Base-by-base conservation (phyloP, 2,329 filamentous ascomycete genomes). In the Nannizzia gypsea region DNA sequence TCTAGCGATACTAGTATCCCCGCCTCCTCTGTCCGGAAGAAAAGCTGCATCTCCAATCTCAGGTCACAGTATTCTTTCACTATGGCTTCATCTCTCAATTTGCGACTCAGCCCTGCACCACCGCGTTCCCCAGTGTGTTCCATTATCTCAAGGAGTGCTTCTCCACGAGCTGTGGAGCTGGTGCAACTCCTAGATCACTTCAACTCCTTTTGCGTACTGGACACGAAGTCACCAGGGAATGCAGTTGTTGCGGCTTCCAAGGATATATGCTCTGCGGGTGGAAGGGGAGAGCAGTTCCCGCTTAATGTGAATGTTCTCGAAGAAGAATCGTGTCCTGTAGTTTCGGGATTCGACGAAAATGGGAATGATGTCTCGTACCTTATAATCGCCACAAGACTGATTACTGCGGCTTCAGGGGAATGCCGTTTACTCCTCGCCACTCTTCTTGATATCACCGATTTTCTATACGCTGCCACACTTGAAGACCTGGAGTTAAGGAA, bases 381-480 rank as follows among this genome's bases (percentile, higher is more conserved):
- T 15, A 64, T 68, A 5, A 61, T 70, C 9, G 67, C 67, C 55
- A 64, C 60, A n/a, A 64, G 67, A 22, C 60, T 68, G 13, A 48
- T 65, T 48, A 63, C 64, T 46, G 63, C 66, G 15, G 63, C 59
- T 48, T 65, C 60, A 38, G 66, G 65, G 17, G 60, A 64, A 44
- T 62, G 60, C 54, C 62, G 60, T 42, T 54, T 63, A 11, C 66
- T 67, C 59, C 60, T 68, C 55, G 59, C 69, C 11, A 64, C 65
- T n/a, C 46, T 68, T 55, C 61, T 69, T 50, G 66, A 70, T 59
- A 64, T 69, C 28, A 69, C 67, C 9, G 59, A 66, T 46, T 68
- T 69, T 57, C 66, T 70, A 36, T 60, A 64, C 26, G 66, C 66
- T 22, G 62, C 65, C n/a, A 65, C 64, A 1, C 59, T 63, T 20